Base-by-base conservation (phyloP, 1,284 basidiomycete genomes). In the Marasmius tenuissimus region DNA sequence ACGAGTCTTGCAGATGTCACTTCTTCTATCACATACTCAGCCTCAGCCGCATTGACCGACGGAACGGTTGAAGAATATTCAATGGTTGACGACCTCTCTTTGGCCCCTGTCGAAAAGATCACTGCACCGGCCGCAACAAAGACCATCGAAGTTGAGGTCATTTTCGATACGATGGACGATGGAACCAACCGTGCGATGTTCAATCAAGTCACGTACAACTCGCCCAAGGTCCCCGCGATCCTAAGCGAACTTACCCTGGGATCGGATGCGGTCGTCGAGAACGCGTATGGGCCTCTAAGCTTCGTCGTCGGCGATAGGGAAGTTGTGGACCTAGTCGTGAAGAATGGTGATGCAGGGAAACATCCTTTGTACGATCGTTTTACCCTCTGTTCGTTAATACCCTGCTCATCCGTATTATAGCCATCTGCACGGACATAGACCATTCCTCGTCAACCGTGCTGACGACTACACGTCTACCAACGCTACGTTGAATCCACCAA, bases 351-450 rank as follows among this genome's bases (percentile, higher is more conserved):
- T 72, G 78, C 78, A 0, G 88, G 87, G 12, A 85, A 85, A 70
- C 90, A 95, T 76, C 92, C 93, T 63, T 92, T 95, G 93, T 92
- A 63, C 68, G 88, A 73, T 0, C 20, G 27, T 55, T 56, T 18
- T 8, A 10, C 39, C 34, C 7, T 7, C 14, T 48, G 57, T 14
- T n/a, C 53, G 14, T 22, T 53, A 4, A 22, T 20, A 16, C 6
- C 16, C 48, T 59, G 57, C 50, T 51, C 35, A 51, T 27, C 42
- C 3, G 14, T 18, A 8, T 16, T 39, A 38, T 63, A 92, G 90
- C 82, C 91, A 93, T 71, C 72, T 94, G 58, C 91, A 93, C 71
- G 92, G 93, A 1, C 93, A 96, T 77, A 87, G 87, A 70, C 85
- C 90, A 76, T 88, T 91, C 77, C 82, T 97, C 66, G 86, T 96